Evolutionary conservation across 768 basidiomycete genomes (phyloP), one percentile per base, ranked within the genome.

Genomic region (Suillus paluster): DNA sequence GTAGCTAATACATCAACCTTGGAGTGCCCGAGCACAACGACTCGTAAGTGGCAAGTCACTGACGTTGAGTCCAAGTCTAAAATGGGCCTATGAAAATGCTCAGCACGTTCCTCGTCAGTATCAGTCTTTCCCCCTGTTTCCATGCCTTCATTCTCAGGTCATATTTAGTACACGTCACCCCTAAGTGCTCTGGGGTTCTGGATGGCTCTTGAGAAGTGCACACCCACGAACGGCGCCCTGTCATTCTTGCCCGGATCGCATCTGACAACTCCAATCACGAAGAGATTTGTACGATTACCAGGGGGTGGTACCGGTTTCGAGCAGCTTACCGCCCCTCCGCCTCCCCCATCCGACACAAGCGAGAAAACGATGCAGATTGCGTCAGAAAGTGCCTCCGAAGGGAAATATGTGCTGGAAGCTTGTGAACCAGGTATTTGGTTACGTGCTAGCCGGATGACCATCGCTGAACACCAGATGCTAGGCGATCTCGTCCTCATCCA

Each of bases 401-500:
- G 81, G 3, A 77, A 81, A 50, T 94, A 92, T 67, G 74, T 89
- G 11, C 73, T 92, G 10, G 90, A 90, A 70, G 77, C 84, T 2
- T 94, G 93, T 67, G 81, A 85, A 60, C 90, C 93, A 54, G 93
- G 92, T 90, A 65, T 49, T 60, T 57, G 34, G 61, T 25, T 23
- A 10, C 6, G 41, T n/a, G 21, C 12, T 38, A 23, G 38, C 23
- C 36, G 27, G 23, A 55, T 39, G 54, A 1, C 23, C 19, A 27
- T 55, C 9, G 33, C 25, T 61, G 36, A 23, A 46, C 36, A 49
- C 4, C 21, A 19, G 52, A 23, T 49, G 44, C 34, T 59, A 10
- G 95, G 96, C 21, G 94, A 96, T 64, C 80, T 99, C 2, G 94
- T 99, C 1, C 77, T 99, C 17, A 99, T 99, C 38, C 96, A 99